Conservation (phyloP, 2,329 filamentous ascomycete species). For the Fusarium coffeatum region DNA sequence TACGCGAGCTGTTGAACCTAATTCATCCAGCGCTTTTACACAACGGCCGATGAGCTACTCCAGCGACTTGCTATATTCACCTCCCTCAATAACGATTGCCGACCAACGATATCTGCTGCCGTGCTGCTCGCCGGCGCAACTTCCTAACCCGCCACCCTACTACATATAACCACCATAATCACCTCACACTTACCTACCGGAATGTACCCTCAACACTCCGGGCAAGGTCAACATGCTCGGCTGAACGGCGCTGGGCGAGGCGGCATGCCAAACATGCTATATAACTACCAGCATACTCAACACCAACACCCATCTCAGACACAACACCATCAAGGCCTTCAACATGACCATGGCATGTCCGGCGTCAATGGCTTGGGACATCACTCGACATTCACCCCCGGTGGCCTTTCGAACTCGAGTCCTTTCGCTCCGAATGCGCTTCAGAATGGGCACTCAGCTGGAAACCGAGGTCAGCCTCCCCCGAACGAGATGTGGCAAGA, state of each 20-base stretch:
- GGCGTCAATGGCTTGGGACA: constrained; percentile 66
- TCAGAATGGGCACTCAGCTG: constrained; percentile 67
- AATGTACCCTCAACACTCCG: constrained; percentile 78
- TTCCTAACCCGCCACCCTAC: constrained; percentile 32
- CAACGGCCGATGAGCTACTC: constrained; percentile 45
- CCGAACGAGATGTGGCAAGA: constrained; percentile 84
- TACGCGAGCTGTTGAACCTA: constrained; percentile 21
- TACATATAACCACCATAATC: constrained; percentile 26
- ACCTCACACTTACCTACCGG: constrained; percentile 50
- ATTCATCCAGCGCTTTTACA: constrained; percentile 9
- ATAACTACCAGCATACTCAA: constrained; percentile 74
- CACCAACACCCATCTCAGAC: constrained; percentile 73
- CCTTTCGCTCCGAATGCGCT: constrained; percentile 66
- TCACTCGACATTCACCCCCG: constrained; percentile 51
- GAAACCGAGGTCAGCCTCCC: constrained; percentile 63
- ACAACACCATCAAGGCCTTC: constrained; percentile 71
- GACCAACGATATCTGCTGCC: constrained; percentile 40
- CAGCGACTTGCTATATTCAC: constrained; percentile 30
- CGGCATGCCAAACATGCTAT: constrained; percentile 74
- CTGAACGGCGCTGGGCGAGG: constrained; percentile 71
- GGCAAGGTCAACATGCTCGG: constrained; percentile 77
- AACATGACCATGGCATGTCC: constrained; percentile 68
- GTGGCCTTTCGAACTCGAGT: constrained; percentile 71
- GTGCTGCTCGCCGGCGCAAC: constrained; percentile 48
- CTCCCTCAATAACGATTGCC: constrained; percentile 30